These are phyloP conservation scores for Cystofilobasidium bisporidii DNA, from an alignment of 768 basidiomycete species.

Conservation along the genomic window DNA sequence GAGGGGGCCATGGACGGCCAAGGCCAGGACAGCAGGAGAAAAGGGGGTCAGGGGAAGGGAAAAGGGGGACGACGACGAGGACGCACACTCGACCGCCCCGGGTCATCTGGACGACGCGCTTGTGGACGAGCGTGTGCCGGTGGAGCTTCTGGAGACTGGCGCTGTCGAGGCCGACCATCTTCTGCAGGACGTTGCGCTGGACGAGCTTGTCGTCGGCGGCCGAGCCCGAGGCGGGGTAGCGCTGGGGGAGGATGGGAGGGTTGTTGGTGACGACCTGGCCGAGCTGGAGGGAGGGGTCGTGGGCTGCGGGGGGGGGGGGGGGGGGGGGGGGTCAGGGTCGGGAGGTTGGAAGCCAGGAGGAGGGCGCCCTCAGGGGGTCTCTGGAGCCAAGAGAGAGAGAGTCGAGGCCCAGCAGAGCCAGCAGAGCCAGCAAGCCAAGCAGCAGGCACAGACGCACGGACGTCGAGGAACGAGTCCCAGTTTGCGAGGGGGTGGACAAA, in stretches of 20 bases:
- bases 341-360: not conserved
- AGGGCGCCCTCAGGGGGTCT: not conserved
- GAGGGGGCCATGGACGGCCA: not conserved
- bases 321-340: not conserved
- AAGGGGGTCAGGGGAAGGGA: not conserved
- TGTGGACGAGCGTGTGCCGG: slow-evolving; percentile 40
- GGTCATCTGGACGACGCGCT: slow-evolving; percentile 73
- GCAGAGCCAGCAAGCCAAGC: too few relatives aligned
- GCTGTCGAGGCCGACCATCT: slow-evolving; percentile 7
- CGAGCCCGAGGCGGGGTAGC: slow-evolving; percentile 17
- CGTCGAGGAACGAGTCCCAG: slow-evolving; percentile 28
- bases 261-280: slow-evolving; percentile 15
- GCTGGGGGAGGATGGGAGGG: slow-evolving; percentile 26
- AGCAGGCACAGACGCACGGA: slow-evolving; percentile 13
- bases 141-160: slow-evolving; percentile 34
- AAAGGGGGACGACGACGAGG: not conserved
- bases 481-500: slow-evolving; percentile 27
- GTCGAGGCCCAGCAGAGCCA: too few relatives aligned
- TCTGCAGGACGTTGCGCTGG: slow-evolving; percentile 4
- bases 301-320: not conserved
- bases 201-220: slow-evolving; percentile 25
- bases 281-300: slow-evolving; percentile 9
- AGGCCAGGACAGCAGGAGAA: not conserved
- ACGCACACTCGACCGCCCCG: slow-evolving; percentile 63
- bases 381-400: not conserved